Evolutionary conservation across 495 filamentous ascomycete species (phyloP).

Genomic region (Astrothelium macrocarpum): DNA sequence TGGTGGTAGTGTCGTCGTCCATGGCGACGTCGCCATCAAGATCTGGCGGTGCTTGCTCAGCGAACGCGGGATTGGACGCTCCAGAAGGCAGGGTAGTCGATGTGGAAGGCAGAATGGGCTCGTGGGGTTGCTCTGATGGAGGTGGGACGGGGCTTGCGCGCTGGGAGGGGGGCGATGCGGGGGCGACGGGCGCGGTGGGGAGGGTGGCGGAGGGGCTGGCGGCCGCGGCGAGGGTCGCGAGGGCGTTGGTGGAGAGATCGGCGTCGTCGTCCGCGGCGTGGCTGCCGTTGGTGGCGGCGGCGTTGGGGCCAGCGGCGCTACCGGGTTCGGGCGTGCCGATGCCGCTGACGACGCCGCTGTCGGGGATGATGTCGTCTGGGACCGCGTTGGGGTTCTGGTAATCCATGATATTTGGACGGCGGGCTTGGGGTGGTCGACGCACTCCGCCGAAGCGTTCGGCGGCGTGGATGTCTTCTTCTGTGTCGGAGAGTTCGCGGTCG

Average conservation of each 20-base stretch:
- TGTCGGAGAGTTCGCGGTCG: slow-evolving; percentile 64
- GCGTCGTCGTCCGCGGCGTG: slow-evolving; percentile 42
- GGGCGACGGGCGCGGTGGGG: neutral
- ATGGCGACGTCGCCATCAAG: slow-evolving; percentile 1
- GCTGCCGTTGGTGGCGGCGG: slow-evolving; percentile 37
- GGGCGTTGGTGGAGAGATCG: slow-evolving; percentile 37
- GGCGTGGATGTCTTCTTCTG: slow-evolving; percentile 13
- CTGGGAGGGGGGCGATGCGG: slow-evolving; percentile 1
- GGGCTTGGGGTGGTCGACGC: neutral
- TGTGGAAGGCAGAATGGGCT: too few relatives aligned
- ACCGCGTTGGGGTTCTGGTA: slow-evolving; percentile 54
- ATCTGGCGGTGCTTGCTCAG: slow-evolving; percentile 29
- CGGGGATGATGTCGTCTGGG: slow-evolving; percentile 40
- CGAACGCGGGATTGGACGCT: neutral
- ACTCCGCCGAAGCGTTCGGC: neutral
- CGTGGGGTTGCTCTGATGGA: too few relatives aligned
- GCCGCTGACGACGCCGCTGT: slow-evolving; percentile 49
- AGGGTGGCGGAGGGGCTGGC: slow-evolving; percentile 34
- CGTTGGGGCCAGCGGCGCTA: slow-evolving; percentile 41
- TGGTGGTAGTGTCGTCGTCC: too few relatives aligned
- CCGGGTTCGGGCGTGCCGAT: slow-evolving; percentile 44
- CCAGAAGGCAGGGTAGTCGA: too few relatives aligned
- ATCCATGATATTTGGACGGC: slow-evolving; percentile 50
- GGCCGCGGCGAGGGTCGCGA: neutral
- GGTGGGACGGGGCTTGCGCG: neutral